phyloP scores from a whole-genome alignment of 2,329 filamentous ascomycete genomes.

The Trichoderma endophyticum region DNA sequence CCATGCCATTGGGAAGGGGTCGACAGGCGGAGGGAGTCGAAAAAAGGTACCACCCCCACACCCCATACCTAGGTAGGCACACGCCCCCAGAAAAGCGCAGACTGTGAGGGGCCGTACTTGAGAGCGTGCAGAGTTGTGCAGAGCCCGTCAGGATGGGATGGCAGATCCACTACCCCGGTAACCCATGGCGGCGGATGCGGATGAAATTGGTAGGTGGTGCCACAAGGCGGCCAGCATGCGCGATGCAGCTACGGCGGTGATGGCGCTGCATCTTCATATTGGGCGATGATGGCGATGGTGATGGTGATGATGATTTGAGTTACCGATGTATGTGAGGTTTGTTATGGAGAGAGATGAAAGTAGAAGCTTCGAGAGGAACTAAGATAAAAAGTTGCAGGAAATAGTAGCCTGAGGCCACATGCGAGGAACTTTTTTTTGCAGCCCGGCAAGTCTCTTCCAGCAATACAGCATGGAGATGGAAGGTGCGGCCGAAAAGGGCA shows the following conservation, averaged over 20 bases:
- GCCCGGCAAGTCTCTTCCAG: not conserved
- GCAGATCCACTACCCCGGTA: slow-evolving; percentile 22
- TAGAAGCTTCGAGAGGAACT: not conserved
- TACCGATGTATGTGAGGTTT: not conserved
- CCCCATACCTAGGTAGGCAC: not conserved
- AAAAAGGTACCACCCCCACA: slow-evolving; percentile 17
- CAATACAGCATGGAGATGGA: not conserved
- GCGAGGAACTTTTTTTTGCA: not conserved
- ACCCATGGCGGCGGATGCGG: slow-evolving; percentile 13
- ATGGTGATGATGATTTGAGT: not conserved
- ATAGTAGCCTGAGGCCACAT: not conserved
- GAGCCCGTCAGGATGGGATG: slow-evolving; percentile 11
- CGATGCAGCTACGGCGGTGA: not conserved
- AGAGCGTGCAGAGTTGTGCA: slow-evolving; percentile 7
- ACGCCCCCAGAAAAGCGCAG: not conserved
- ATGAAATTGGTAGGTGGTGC: slow-evolving; percentile 13
- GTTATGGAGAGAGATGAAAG: not conserved
- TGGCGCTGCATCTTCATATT: not conserved
- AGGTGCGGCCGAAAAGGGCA: not conserved
- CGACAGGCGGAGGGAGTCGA: not conserved
- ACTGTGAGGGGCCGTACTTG: slow-evolving; percentile 15
- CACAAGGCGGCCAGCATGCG: not conserved
- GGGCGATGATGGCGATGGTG: not conserved
- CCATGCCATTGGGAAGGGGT: slow-evolving; percentile 16
- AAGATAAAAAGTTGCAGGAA: not conserved